phyloP scores from a whole-genome alignment of 225 moss, liverwort and hornwort species.

The Physcomitrium patens region DNA sequence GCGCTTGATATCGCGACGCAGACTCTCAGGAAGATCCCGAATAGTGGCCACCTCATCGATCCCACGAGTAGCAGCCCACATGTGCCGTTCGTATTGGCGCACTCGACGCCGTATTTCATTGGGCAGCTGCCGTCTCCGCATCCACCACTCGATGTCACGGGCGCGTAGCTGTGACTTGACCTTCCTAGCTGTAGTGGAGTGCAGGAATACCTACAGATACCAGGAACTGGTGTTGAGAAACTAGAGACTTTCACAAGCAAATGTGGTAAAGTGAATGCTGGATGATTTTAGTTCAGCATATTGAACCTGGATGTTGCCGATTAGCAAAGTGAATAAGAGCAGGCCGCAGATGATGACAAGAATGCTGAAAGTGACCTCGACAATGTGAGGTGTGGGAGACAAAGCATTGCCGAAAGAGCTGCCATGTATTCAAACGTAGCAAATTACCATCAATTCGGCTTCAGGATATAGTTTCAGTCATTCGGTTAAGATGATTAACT shows the following conservation, averaged over 20 bases:
- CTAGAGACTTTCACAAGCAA: too few species aligned
- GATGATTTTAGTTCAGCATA: not conserved
- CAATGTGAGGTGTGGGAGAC: constrained; percentile 66
- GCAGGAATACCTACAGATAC: constrained; percentile 72
- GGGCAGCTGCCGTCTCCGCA: constrained; percentile 82
- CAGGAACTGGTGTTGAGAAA: not conserved
- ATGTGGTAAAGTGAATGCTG: too few species aligned
- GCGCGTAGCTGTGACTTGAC: constrained; percentile 75
- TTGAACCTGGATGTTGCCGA: constrained; percentile 88
- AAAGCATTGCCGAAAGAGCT: constrained; percentile 91
- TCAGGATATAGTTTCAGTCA: too few species aligned
- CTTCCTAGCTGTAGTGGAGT: constrained; percentile 75
- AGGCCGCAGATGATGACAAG: constrained; percentile 74
- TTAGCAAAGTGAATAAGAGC: constrained; percentile 82
- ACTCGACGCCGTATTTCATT: constrained; percentile 66
- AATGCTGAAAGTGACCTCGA: constrained; percentile 76
- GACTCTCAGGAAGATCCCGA: constrained; percentile 78
- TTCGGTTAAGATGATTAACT: too few species aligned
- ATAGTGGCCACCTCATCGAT: constrained; percentile 76
- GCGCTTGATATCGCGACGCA: constrained; percentile 80
- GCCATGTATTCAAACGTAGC: constrained; percentile 21
- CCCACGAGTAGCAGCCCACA: constrained; percentile 89
- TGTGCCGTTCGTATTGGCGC: constrained; percentile 76
- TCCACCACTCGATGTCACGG: constrained; percentile 92
- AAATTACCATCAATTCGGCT: too few species aligned